Evolutionary conservation across 768 basidiomycete species (phyloP).

Genomic region (Austroboletus eburneus): DNA sequence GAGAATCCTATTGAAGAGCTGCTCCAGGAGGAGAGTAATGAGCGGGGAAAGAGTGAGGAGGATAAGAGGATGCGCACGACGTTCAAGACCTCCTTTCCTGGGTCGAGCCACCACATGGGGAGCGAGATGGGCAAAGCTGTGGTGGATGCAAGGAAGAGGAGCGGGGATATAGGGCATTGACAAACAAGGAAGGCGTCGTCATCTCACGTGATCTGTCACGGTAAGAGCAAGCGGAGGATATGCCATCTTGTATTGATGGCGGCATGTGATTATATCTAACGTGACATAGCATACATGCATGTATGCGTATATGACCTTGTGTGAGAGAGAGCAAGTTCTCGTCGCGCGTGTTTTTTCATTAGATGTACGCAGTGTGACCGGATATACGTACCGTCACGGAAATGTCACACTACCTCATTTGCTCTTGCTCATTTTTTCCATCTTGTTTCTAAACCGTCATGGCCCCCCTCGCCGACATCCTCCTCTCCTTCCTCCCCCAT

Average conservation of each 20-base stretch:
- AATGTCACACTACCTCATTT: slow-evolving; percentile 26
- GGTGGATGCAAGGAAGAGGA: no score
- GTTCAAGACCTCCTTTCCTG: slow-evolving; percentile 80
- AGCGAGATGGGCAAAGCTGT: neutral
- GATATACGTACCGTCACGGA: no score
- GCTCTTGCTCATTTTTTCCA: slow-evolving; percentile 10
- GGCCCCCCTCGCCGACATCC: slow-evolving; percentile 73
- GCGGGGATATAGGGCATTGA: slow-evolving; percentile 33
- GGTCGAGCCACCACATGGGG: slow-evolving; percentile 84
- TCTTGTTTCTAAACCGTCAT: slow-evolving; percentile 40
- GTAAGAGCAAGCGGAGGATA: no score
- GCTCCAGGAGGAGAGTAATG: neutral
- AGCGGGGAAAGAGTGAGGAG: neutral
- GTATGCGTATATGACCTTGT: no score
- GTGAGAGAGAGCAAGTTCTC: no score
- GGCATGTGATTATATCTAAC: no score
- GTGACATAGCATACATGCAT: no score
- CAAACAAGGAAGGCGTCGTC: slow-evolving; percentile 24
- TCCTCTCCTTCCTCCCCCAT: slow-evolving; percentile 55
- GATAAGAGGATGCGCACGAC: slow-evolving; percentile 41
- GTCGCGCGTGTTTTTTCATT: no score
- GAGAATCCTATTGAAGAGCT: slow-evolving; percentile 87
- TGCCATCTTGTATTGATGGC: no score
- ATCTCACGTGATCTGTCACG: slow-evolving; percentile 30
- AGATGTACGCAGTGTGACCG: no score